Evolutionary conservation across 768 basidiomycete genomes (phyloP), one percentile per base, ranked within the genome.

Genomic region (Podaxis sp.): DNA sequence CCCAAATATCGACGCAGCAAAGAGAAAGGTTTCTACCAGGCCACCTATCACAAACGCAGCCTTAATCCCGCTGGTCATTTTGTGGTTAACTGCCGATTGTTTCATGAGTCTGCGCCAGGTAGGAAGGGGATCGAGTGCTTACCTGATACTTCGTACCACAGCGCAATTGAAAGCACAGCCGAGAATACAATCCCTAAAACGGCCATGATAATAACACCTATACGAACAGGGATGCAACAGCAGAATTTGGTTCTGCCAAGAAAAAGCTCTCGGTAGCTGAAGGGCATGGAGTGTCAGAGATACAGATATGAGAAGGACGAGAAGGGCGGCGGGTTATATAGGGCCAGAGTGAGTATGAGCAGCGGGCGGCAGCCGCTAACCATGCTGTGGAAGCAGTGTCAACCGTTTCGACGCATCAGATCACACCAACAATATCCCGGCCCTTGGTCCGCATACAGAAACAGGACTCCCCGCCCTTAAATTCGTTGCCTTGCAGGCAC

Each of bases 131-230:
- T 61, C 7, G 46, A 52, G 59, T 12, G 79, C 87, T 63, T 63
- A 88, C 88, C 79, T 24, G 76, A 77, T 17, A 88, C 72, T 69
- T 88, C 84, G 70, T 84, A 87, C 88, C 87, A 90, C 26, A 87
- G 68, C 39, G 84, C 69, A 65, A 84, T 71, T 2, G 85, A 77
- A 36, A 89, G 74, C 17, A 82, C 63, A 1, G 83, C 87, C 7
- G 85, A 77, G 33, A 88, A 73, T 19, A 87, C 65, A 59, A 87
- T 80, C 1, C 82, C 82, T 7, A 88, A 71, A 2, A 81, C 62
- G 30, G 85, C 79, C 77, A 86, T 80, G 49, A 82, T 67, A 51
- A 85, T 75, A 36, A 89, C 87, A 38, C 89, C 87, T 4, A 83
- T 60, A 61, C 88, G 81, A 5, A 87, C 85, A 30, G 86, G 86